These are phyloP conservation scores for Stevia rebaudiana DNA, from an alignment of 140 eudicot genomes.

Conservation along the genomic window DNA sequence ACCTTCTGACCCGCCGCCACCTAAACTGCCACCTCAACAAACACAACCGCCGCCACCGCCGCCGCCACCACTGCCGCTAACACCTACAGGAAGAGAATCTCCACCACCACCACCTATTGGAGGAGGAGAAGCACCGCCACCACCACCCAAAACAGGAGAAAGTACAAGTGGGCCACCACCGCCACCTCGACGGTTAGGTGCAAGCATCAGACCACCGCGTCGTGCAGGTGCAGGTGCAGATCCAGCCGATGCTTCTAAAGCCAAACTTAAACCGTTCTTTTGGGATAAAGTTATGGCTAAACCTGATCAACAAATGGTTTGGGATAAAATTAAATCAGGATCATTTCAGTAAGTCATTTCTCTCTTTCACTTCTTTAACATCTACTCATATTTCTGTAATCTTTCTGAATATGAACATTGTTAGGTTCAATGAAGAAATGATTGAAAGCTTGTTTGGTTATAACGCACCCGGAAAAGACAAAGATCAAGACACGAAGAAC, in stretches of 20 bases:
- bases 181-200: constrained; percentile 54
- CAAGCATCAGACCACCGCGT: constrained; percentile 40
- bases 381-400: not conserved
- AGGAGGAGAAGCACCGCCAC: constrained; percentile 34
- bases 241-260: constrained; percentile 46
- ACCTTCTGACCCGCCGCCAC: constrained; percentile 4
- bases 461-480: constrained; percentile 47
- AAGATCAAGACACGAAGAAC: constrained; percentile 32
- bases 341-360: constrained; percentile 78
- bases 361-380: not conserved
- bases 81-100: too few species aligned
- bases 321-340: constrained; percentile 95
- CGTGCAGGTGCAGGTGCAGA: constrained; percentile 28
- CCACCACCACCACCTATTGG: constrained; percentile 26
- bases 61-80: constrained; percentile 22
- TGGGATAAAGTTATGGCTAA: constrained; percentile 96
- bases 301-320: constrained; percentile 93
- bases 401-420: not conserved
- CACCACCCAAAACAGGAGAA: constrained; percentile 44
- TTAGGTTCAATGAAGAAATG: constrained; percentile 91
- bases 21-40: constrained; percentile 6
- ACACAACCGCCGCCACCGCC: not conserved
- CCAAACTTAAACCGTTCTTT: constrained; percentile 93
- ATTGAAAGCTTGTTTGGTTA: constrained; percentile 82
- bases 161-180: constrained; percentile 43